Base-by-base conservation (phyloP, 176 grass and related monocot species). In the Bothriochloa decipiens region DNA sequence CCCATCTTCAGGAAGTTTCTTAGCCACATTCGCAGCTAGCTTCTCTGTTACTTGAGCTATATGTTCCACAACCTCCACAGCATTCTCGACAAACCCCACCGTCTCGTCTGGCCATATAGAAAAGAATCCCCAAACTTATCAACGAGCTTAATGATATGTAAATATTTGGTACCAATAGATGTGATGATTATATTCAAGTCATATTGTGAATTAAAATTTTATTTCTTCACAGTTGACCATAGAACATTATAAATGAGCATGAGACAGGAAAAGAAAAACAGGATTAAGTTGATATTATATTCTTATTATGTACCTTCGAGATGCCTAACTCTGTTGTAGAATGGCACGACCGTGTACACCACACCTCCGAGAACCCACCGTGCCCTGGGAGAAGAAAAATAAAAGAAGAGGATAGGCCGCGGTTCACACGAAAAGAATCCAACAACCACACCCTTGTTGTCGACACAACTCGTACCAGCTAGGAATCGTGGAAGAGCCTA, bases 41-140 rank as follows among this genome's bases (percentile, higher is more conserved):
- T 97, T 92, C 70, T 94, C 86, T 5, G 89, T 82, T 15, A 74
- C 87, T 85, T 93, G 74, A 20, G 95, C 90, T 75, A 91, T 14
- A 82, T 92, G 88, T 67, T 90, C 92, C 45, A 97, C 79, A 14
- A 79, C 91, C 65, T 91, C 63, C 70, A 75, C 47, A 40, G 62
- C 50, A 71, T 77, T 86, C 52, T 87, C 80, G 45, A 90, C 82
- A 5, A 76, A 50, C 47, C 58, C 81, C 32, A 88, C 81, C 0
- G 80, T 20, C 71, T 89, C 85, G n/a, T 88, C 92, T 97, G 75
- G 82, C n/a, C 41, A 46, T 47, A 84, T 47, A 84, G n/a, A 70
- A 76, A 35, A 62, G 39, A 72, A 55, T 50, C 17, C 52, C 61
- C n/a, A 49, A 58, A 74, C 46, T 37, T 49, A 40, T 70, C 13